Evolutionary conservation across 2,329 filamentous ascomycete species (phyloP).

Genomic region (Aspergillus thermomutatus): DNA sequence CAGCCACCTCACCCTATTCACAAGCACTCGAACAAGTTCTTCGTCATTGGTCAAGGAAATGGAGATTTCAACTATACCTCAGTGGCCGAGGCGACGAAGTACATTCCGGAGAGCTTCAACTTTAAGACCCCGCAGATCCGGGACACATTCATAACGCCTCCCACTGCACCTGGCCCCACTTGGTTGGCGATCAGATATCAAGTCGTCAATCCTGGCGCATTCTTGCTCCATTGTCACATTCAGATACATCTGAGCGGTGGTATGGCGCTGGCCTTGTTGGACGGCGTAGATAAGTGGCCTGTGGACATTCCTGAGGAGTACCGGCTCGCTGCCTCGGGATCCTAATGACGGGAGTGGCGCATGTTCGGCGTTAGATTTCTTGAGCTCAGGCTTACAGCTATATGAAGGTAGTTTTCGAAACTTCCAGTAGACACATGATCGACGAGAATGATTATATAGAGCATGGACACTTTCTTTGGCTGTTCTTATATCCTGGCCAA

Average conservation of each 20-base stretch:
- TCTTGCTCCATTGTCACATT: slow-evolving; percentile 57
- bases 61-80: slow-evolving; percentile 52
- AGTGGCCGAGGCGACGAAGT: slow-evolving; percentile 51
- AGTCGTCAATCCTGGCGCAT: slow-evolving; percentile 52
- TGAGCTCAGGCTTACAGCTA: background rate
- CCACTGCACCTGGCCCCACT: slow-evolving; percentile 26
- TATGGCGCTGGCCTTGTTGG: slow-evolving; percentile 54
- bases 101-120: slow-evolving; percentile 54
- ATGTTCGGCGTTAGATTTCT: background rate
- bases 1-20: slow-evolving; percentile 61
- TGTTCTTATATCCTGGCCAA: too few species aligned
- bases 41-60: slow-evolving; percentile 51
- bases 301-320: slow-evolving; percentile 23
- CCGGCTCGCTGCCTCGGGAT: background rate
- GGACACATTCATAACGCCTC: slow-evolving; percentile 47
- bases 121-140: slow-evolving; percentile 53
- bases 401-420: background rate
- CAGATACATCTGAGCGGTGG: slow-evolving; percentile 53
- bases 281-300: slow-evolving; percentile 37
- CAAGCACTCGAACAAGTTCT: slow-evolving; percentile 63
- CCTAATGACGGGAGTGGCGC: background rate
- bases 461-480: too few species aligned
- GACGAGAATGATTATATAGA: too few species aligned
- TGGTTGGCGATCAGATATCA: slow-evolving; percentile 56
- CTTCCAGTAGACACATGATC: too few species aligned